Conservation (phyloP, 1,284 basidiomycete species). For the Pseudozyma sp. region DNA sequence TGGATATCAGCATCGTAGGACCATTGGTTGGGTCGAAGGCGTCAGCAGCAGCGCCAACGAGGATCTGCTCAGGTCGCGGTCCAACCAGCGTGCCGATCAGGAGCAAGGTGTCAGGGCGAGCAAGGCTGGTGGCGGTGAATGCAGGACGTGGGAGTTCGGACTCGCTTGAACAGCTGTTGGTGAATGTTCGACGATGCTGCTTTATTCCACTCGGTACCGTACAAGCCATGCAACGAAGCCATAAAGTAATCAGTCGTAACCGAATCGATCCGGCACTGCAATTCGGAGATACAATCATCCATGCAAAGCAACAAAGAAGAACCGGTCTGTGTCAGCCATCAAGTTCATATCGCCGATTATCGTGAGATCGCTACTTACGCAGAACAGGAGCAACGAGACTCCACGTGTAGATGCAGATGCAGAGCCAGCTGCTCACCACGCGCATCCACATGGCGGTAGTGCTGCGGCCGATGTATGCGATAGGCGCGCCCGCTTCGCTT, state of each 20-base stretch:
- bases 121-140: constrained; percentile 57
- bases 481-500: constrained; percentile 74
- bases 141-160: constrained; percentile 64
- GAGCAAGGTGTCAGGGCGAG: constrained; percentile 23
- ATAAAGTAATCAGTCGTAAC: constrained; percentile 36
- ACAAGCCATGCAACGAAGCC: background rate
- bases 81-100: constrained; percentile 1
- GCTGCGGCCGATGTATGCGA: constrained; percentile 94
- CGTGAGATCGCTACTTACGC: constrained; percentile 75
- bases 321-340: constrained; percentile 13
- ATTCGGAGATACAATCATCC: background rate
- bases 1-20: constrained; percentile 91
- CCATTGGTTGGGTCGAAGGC: constrained; percentile 77
- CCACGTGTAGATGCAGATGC: constrained; percentile 57
- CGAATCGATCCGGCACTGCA: constrained; percentile 62
- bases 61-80: constrained; percentile 47
- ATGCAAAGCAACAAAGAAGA: background rate
- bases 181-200: background rate
- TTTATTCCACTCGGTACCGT: constrained; percentile 3
- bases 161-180: constrained; percentile 17
- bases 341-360: background rate
- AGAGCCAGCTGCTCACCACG: constrained; percentile 82
- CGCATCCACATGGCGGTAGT: constrained; percentile 99
- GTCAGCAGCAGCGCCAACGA: constrained; percentile 53
- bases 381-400: constrained; percentile 81